Evolutionary conservation across 805 yeast species (phyloP).

Genomic region (Saccharomycopsis capsularis): DNA sequence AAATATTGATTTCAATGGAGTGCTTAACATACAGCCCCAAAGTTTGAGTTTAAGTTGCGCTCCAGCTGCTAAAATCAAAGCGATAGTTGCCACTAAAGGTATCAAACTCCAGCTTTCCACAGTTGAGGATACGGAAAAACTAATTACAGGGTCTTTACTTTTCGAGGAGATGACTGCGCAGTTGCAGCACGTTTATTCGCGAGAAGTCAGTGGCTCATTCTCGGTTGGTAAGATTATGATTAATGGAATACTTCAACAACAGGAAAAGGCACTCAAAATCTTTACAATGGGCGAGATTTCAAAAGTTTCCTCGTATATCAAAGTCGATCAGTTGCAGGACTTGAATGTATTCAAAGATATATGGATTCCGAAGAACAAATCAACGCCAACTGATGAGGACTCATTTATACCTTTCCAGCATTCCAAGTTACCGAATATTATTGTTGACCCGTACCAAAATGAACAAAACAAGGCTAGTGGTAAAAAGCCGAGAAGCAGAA

Average conservation of each 20-base stretch:
- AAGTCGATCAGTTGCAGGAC: constrained; percentile 83
- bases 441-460: not conserved
- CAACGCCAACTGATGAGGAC: not conserved
- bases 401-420: not conserved
- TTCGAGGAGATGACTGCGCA: constrained; percentile 59
- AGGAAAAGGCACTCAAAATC: constrained; percentile 33
- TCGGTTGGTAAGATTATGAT: constrained; percentile 40
- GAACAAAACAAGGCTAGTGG: constrained; percentile 11
- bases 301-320: constrained; percentile 55
- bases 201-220: constrained; percentile 78
- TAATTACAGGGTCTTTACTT: constrained; percentile 39
- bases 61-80: constrained; percentile 89
- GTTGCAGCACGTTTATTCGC: constrained; percentile 83
- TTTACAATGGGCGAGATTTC: constrained; percentile 46
- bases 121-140: constrained; percentile 34
- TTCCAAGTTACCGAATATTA: not conserved
- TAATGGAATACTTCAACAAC: constrained; percentile 39
- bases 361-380: constrained; percentile 52
- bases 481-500: constrained; percentile 22
- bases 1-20: constrained; percentile 54
- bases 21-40: constrained; percentile 65
- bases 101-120: constrained; percentile 54
- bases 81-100: constrained; percentile 67
- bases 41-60: constrained; percentile 77
- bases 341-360: constrained; percentile 73